Base-by-base conservation (phyloP, 2,329 filamentous ascomycete genomes). In the Nothomitra cinnamomea region DNA sequence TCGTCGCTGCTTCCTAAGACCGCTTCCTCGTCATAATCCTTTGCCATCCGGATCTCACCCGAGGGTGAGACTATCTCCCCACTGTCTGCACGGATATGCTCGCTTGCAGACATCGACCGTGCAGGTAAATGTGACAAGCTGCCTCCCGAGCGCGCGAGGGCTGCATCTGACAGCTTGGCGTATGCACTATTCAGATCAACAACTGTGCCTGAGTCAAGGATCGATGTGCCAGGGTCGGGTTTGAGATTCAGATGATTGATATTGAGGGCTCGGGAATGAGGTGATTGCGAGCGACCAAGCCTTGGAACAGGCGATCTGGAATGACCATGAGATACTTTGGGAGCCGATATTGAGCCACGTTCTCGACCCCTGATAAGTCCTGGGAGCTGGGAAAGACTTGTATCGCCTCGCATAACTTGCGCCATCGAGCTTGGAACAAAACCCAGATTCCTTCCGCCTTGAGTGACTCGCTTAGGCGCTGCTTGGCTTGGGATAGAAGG, bases 141-240 rank as follows among this genome's bases (percentile, higher is more conserved):
- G 25, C 83, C 81, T 17, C 78, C 74, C 3, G 81, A 80, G 28
- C 74, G 74, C 2, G 78, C 72, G 43, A 89, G 67, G 51, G 82
- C 80, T 10, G 82, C 82, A 62, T 89, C 82, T 1, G 84, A 87
- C 17, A 88, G 69, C 55, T 79, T 76, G 51, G 81, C 74, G 62
- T 88, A 86, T 2, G 83, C 82, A 57, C 72, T 82, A 55, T 75
- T 78, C 66, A 85, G 77, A 62, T 88, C 82, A 52, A 87, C 69
- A 1, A 77, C 64, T 48, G 76, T 74, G 10, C 78, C 80, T 53
- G 79, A 78, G 42, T 79, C 75, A 2, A 84, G 71, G 45, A 79
- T 70, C 13, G 76, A 68, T 45, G 68, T 72, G 63, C 63, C 63
- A 32, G 64, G 57, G 57, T 64, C 58, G 57, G 58, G 61, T 61